Evolutionary conservation across 2,329 filamentous ascomycete genomes (phyloP).

Genomic region (Escovopsis weberi): DNA sequence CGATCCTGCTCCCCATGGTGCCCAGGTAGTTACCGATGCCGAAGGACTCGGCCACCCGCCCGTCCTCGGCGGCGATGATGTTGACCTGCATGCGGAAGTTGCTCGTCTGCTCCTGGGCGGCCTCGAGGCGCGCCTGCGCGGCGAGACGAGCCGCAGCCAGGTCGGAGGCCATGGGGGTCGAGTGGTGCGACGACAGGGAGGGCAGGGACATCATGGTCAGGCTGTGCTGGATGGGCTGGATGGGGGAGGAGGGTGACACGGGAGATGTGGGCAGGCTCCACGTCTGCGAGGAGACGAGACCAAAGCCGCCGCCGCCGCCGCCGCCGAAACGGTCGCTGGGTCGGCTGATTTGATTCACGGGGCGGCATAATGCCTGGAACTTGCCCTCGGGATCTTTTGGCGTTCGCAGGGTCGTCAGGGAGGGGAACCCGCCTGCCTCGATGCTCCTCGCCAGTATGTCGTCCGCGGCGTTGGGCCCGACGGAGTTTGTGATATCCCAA

Average conservation of each 20-base stretch:
- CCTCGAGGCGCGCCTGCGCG: conserved; percentile 51
- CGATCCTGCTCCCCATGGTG: conserved; percentile 39
- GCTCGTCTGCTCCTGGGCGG: conserved; percentile 31
- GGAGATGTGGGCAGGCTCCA: conserved; percentile 12
- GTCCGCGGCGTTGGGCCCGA: conserved; percentile 35
- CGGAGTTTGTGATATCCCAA: conserved; percentile 46
- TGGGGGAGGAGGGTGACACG: conserved; percentile 12
- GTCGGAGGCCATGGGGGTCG: conserved; percentile 24
- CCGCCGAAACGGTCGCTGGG: conserved; percentile 32
- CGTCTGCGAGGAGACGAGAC: conserved; percentile 5
- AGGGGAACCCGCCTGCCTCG: conserved; percentile 44
- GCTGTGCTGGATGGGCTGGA: conserved; percentile 17
- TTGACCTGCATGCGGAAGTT: conserved; percentile 43
- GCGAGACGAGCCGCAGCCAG: conserved; percentile 40
- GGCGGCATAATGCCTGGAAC: conserved; percentile 55
- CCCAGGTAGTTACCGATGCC: conserved; percentile 49
- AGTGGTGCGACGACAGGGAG: conserved; percentile 10
- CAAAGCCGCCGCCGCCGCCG: background rate
- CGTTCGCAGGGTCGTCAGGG: conserved; percentile 42
- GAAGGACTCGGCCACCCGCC: conserved; percentile 35
- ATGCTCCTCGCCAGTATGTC: conserved; percentile 51
- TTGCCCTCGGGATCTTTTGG: conserved; percentile 56
- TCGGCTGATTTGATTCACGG: conserved; percentile 38
- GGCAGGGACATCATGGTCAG: conserved; percentile 21
- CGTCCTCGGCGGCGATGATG: conserved; percentile 42